Conservation (phyloP, 208 protist genomes). For the Leishmania guyanensis region DNA sequence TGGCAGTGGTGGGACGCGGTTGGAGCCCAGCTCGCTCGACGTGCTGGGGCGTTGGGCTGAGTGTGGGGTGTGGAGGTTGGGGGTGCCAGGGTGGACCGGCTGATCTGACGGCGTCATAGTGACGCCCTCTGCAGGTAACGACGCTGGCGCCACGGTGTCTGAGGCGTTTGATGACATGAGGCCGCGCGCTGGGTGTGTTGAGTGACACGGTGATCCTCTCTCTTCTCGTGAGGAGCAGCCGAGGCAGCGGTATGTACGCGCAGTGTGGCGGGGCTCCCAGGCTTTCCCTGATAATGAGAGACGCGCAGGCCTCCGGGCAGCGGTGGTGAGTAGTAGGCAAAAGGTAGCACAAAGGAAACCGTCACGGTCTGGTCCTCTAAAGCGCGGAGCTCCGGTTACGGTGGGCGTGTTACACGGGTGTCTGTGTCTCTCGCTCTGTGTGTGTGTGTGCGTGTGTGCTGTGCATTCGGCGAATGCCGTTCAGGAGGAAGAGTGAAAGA, state of each 20-base stretch:
- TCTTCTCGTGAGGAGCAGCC: background rate
- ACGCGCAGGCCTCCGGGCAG: background rate
- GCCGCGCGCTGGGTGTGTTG: background rate
- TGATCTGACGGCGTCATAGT: background rate
- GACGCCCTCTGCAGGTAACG: background rate
- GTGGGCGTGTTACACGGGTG: background rate
- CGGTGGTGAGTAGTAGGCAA: background rate
- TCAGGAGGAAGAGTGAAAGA: background rate
- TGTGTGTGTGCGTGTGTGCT: background rate
- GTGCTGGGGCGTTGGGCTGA: background rate
- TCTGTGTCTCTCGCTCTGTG: background rate
- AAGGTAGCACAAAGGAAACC: background rate
- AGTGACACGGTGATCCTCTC: background rate
- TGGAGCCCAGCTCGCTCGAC: background rate
- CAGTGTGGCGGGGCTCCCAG: background rate
- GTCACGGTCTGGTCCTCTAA: background rate
- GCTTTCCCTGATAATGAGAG: background rate
- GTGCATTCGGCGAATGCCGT: background rate
- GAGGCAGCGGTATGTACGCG: background rate
- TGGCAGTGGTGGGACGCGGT: background rate
- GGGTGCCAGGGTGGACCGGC: background rate
- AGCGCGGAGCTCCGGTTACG: background rate
- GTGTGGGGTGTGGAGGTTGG: background rate
- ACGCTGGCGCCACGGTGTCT: background rate
- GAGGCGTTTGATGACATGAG: slow-evolving; percentile 3